Percentiles rank a stretch among this genome's conserved stretches.
Conservation (phyloP, 441 rosid genomes). For the Arabidopsis lyrata region DNA sequence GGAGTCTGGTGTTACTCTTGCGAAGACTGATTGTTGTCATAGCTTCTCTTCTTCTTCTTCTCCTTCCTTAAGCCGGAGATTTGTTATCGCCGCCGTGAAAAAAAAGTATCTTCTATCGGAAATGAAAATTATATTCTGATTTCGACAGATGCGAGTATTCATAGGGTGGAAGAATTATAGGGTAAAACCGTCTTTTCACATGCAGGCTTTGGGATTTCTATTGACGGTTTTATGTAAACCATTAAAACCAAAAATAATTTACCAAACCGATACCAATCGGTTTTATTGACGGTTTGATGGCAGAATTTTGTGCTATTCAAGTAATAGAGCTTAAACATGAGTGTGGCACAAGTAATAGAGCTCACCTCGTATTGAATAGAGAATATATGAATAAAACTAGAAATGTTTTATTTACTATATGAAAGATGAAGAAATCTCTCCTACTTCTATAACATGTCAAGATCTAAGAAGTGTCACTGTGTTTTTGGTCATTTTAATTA, state of each 20-base stretch:
- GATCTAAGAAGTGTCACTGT: no score
- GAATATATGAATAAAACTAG: no score
- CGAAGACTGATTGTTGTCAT: conserved; percentile 83
- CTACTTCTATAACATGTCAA: no score
- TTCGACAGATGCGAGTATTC: not conserved
- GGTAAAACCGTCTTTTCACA: not conserved
- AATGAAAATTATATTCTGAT: not conserved
- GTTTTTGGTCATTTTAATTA: no score
- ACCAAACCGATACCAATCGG: not conserved
- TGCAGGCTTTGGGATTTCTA: not conserved
- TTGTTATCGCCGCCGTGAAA: conserved; percentile 31
- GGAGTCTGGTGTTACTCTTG: conserved; percentile 86
- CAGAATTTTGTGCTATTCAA: no score
- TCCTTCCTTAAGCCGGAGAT: conserved; percentile 19
- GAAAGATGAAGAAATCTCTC: no score
- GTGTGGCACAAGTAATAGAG: no score
- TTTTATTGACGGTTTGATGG: not conserved
- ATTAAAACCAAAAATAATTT: not conserved
- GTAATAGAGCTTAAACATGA: no score
- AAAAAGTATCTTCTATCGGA: not conserved
- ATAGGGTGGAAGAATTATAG: not conserved
- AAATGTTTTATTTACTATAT: no score
- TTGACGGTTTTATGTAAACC: not conserved
- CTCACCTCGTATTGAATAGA: no score
- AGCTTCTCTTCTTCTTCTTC: conserved; percentile 18